These are phyloP conservation scores for Acer yangbiense DNA, from an alignment of 345 rosid genomes.

Conservation along the genomic window DNA sequence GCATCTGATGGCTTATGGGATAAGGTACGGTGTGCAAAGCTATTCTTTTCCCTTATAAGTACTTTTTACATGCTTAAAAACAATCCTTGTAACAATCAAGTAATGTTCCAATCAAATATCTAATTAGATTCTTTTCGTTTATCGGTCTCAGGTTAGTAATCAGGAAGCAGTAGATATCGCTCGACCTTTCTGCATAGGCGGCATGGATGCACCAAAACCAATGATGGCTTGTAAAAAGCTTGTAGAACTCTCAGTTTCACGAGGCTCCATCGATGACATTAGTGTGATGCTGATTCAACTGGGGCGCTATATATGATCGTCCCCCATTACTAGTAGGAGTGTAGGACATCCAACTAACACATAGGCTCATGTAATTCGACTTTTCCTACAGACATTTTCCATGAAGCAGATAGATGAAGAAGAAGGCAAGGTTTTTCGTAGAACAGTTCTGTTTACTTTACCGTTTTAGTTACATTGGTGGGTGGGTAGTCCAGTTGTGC, in stretches of 20 bases:
- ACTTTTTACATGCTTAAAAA: neutral
- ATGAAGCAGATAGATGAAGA: neutral
- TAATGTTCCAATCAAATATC: neutral
- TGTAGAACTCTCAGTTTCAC: slow-evolving; percentile 60
- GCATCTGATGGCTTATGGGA: slow-evolving; percentile 99
- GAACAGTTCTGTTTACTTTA: too few species aligned
- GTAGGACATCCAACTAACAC: neutral
- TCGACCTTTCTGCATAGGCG: slow-evolving; percentile 49
- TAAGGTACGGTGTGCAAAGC: slow-evolving; percentile 48
- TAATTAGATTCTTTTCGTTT: neutral
- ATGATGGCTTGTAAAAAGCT: slow-evolving; percentile 76
- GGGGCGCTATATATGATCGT: slow-evolving; percentile 33
- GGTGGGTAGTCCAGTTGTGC: neutral
- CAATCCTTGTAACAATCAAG: neutral
- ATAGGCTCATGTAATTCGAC: neutral
- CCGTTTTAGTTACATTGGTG: neutral
- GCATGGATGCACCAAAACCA: slow-evolving; percentile 41
- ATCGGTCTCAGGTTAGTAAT: slow-evolving; percentile 61
- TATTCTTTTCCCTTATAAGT: neutral
- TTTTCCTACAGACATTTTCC: neutral
- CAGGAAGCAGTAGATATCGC: slow-evolving; percentile 89
- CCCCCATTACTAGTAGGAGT: neutral
- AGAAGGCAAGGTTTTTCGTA: neutral
- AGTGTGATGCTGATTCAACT: slow-evolving; percentile 74
- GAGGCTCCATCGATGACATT: slow-evolving; percentile 76